Base-by-base conservation (phyloP, 1,284 basidiomycete genomes). In the Ganoderma sinense region DNA sequence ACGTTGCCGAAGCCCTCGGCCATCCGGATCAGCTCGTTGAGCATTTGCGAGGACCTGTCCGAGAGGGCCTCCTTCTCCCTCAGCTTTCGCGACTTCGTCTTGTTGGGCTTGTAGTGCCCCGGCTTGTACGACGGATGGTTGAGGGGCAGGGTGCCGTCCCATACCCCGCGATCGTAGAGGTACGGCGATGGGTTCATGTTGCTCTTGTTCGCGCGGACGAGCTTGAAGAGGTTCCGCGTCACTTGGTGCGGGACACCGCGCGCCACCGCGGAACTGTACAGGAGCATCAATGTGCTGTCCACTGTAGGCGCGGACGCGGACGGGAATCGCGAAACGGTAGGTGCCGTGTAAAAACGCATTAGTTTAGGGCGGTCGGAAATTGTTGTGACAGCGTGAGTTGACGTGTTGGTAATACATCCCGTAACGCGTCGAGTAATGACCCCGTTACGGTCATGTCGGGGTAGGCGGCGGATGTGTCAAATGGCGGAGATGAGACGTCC, bases 181-280 rank as follows among this genome's bases (percentile, higher is more conserved):
- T 23, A 45, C 0, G 41, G 43, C 36, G 62, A 10, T 29, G 68
- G 68, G 43, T 53, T 65, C 65, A 68, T 67, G 64, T 56, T 36
- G 69, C 76, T 76, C 23, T 67, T 74, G 70, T 73, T 82, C 43
- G 59, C 79, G 76, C 16, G 76, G 79, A 53, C 33, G 39, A 74
- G 63, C n/a, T 65, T 59, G 33, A 63, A 40, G 26, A 92, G 77
- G 73, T 91, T 91, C 18, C 83, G 83, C 6, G 87, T 87, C 6
- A 88, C 70, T 65, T 80, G 79, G 74, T 91, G 89, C n/a, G 90
- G 78, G n/a, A 91, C 78, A 26, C 91, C 91, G 23, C 89, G 86
- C 55, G 86, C 85, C 62, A 82, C 80, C 1, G 86, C 84, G 16
- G 91, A 89, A 45, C 82, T 86, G 75, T 87, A 84, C 48, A 91